Conservation (phyloP, 257 asterid genomes). For the Lycium barbarum region DNA sequence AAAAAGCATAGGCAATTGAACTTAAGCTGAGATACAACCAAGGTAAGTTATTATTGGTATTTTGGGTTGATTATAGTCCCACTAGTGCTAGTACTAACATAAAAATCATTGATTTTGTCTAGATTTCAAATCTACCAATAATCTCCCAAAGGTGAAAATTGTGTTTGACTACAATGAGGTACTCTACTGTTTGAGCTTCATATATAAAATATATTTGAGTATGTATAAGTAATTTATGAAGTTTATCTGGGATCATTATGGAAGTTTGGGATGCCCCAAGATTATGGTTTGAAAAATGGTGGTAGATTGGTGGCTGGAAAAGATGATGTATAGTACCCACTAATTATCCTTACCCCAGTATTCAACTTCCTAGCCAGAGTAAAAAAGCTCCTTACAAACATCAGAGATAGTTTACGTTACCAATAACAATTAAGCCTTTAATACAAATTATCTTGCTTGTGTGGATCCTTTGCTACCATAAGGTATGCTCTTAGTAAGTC, state of each 20-base stretch:
- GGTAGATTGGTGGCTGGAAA: no score
- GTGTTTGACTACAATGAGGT: background rate
- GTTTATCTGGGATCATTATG: background rate
- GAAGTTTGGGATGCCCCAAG: background rate
- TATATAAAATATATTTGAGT: background rate
- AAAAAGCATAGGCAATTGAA: slow-evolving; percentile 3
- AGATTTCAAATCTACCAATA: background rate
- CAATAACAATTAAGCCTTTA: background rate
- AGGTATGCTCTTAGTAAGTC: background rate
- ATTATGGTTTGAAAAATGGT: no score
- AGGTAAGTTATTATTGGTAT: background rate
- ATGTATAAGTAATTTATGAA: background rate
- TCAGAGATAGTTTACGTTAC: background rate
- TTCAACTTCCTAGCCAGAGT: slow-evolving; percentile 7
- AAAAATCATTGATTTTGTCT: background rate
- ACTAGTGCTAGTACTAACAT: background rate
- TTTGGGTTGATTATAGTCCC: slow-evolving; percentile 2
- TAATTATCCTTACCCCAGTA: background rate
- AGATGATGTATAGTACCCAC: background rate
- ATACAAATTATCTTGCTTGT: background rate
- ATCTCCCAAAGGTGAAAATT: background rate
- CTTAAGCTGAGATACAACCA: background rate
- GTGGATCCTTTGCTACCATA: slow-evolving; percentile 9
- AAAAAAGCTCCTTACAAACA: background rate
- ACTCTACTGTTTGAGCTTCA: slow-evolving; percentile 3